Percentiles rank a stretch among this genome's conserved stretches.
phyloP scores from a whole-genome alignment of 192 early-diverging fungal species.

The Entrophospora sp. region DNA sequence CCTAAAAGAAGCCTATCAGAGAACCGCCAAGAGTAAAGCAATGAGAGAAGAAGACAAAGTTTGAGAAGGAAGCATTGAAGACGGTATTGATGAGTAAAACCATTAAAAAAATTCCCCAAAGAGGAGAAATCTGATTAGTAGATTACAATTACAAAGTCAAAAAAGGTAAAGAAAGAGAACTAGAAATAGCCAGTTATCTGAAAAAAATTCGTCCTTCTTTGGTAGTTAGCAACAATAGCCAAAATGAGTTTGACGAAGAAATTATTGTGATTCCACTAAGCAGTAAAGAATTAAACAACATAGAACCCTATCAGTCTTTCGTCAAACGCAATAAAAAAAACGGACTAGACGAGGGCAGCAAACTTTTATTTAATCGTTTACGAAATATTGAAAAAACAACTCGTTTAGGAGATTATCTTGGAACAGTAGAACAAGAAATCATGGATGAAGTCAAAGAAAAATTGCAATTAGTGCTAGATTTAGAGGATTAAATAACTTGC shows the following conservation, averaged over 20 bases:
- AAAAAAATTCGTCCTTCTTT: neutral
- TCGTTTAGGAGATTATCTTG: neutral
- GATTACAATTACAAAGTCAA: neutral
- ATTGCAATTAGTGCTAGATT: neutral
- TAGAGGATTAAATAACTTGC: neutral
- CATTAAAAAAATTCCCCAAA: neutral
- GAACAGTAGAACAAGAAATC: neutral
- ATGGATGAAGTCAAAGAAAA: neutral
- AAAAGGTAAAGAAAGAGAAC: neutral
- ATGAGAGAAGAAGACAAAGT: neutral
- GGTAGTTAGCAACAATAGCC: conserved; percentile 1
- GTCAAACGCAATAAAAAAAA: neutral
- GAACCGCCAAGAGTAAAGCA: neutral
- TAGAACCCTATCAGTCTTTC: neutral
- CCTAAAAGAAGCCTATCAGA: neutral
- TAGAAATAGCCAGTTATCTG: neutral
- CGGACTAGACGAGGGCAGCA: neutral
- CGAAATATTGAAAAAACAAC: conserved; percentile 2
- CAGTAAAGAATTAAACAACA: neutral
- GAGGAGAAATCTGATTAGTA: neutral
- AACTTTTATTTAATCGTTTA: conserved; percentile 1
- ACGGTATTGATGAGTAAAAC: neutral
- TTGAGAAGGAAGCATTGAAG: neutral
- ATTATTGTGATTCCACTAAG: neutral
- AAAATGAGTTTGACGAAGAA: neutral